These are phyloP conservation scores for Aaosphaeria pasadenensis DNA, from an alignment of 2,329 filamentous ascomycete species.

Conservation along the genomic window DNA sequence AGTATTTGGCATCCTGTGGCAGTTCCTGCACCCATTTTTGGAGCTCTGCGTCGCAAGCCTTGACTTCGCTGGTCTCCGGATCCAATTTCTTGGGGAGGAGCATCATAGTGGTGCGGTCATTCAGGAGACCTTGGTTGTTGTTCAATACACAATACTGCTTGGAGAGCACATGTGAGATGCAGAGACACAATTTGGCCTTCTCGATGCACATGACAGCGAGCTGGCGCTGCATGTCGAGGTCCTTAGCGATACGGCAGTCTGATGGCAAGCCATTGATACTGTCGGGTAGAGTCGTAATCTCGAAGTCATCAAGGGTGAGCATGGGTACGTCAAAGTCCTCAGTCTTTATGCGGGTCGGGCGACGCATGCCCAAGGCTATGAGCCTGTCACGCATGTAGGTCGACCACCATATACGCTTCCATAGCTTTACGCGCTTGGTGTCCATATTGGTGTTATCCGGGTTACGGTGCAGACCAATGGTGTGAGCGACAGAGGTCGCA, in stretches of 20 bases:
- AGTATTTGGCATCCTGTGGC: slow-evolving; percentile 68
- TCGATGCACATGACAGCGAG: slow-evolving; percentile 87
- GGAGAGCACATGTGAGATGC: slow-evolving; percentile 84
- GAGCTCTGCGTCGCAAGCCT: slow-evolving; percentile 74
- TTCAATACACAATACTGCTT: slow-evolving; percentile 91
- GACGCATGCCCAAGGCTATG: slow-evolving; percentile 88
- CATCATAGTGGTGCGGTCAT: slow-evolving; percentile 78
- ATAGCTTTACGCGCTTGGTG: slow-evolving; percentile 70
- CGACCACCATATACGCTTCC: slow-evolving; percentile 98
- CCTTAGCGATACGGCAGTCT: slow-evolving; percentile 68
- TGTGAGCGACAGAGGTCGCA: slow-evolving; percentile 87
- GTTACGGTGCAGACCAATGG: slow-evolving; percentile 87
- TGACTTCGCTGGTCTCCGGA: slow-evolving; percentile 77
- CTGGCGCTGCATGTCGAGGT: slow-evolving; percentile 70
- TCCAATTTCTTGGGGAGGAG: slow-evolving; percentile 84
- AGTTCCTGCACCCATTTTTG: slow-evolving; percentile 73
- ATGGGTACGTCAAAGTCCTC: slow-evolving; percentile 94
- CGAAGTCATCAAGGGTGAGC: slow-evolving; percentile 81
- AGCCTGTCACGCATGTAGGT: slow-evolving; percentile 93
- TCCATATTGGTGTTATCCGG: slow-evolving; percentile 76
- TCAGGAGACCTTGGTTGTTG: slow-evolving; percentile 69
- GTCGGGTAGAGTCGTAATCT: slow-evolving; percentile 66
- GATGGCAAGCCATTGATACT: slow-evolving; percentile 65
- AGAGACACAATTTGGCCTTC: slow-evolving; percentile 84
- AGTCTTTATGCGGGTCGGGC: slow-evolving; percentile 87